Evolutionary conservation across 176 grass and related monocot species (phyloP).

Genomic region (Musa troglodytarum): DNA sequence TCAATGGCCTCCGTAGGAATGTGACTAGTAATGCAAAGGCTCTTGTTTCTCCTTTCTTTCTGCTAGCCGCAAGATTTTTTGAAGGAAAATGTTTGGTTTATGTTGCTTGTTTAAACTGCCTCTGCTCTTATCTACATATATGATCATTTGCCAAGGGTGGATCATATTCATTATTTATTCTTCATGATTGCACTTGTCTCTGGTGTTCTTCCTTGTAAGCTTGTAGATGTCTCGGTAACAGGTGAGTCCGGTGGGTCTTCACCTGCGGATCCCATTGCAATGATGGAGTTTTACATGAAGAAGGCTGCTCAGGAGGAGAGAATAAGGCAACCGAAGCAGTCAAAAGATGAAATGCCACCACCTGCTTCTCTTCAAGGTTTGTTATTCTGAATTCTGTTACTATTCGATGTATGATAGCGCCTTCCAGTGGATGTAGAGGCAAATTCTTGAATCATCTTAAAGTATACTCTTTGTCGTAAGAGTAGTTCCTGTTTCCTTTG

Average conservation of each 20-base stretch:
- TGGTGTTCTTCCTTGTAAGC: no score
- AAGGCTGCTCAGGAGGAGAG: slow-evolving; percentile 87
- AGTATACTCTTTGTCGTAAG: no score
- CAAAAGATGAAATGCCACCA: slow-evolving; percentile 98
- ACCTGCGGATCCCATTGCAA: slow-evolving; percentile 61
- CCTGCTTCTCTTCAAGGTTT: slow-evolving; percentile 87
- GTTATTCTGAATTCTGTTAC: background rate
- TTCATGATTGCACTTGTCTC: background rate
- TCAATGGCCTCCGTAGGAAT: no score
- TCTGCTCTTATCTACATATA: background rate
- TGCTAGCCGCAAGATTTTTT: background rate
- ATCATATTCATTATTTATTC: background rate
- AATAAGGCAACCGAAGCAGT: slow-evolving; percentile 52
- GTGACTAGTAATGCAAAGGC: no score
- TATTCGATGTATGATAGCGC: background rate
- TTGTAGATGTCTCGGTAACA: slow-evolving; percentile 4
- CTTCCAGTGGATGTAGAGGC: no score
- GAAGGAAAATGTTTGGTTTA: background rate
- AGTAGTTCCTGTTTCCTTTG: background rate
- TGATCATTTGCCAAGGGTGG: background rate
- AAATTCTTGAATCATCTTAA: no score
- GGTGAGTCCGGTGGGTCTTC: slow-evolving; percentile 33
- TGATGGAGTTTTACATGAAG: slow-evolving; percentile 97
- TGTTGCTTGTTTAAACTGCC: background rate
- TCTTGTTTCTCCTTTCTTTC: background rate